Base-by-base conservation (phyloP, 805 yeast species). In the Wickerhamomyces bovis region DNA sequence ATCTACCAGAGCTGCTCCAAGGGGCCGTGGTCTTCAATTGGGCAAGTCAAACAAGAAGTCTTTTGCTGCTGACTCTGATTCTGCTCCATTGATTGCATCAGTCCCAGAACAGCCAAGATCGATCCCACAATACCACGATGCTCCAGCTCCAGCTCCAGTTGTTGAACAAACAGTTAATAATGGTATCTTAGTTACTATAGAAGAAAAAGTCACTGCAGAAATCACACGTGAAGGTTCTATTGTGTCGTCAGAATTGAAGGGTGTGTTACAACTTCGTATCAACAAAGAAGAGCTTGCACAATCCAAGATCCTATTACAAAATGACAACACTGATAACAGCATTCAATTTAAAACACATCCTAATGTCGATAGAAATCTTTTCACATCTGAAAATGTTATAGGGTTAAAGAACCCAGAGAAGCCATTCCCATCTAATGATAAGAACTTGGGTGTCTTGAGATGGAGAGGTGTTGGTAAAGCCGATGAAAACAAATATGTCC, bases 281-380 rank as follows among this genome's bases (percentile, higher is more conserved):
- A 89, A 85, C 64, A 78, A 89, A 58, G 71, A 85, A n/a, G 77
- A 74, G 36, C 73, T 83, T 53, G 81, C 95, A 13, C 77, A 76
- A 55, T 77, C 89, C 46, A 78, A 77, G 61, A 74, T 94, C 49
- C 61, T 76, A 51, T 69, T 90, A 53, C 65, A 70, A 38, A 73
- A 81, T 38, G 71, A 67, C 20, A 75, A 76, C 26, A 67, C 71
- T 38, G 67, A 75, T 15, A 65, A 72, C 35, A 65, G 79, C 70
- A 53, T 81, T 41, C 89, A 84, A 61, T 94, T 78, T 72, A 90
- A 90, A 67, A 89, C 98, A 15, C 97, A 94, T 71, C 99, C 99
- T 53, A 90, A 92, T 63, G 95, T 94, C 54, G 97, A 94, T 69
- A 83, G 86, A 60, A 70, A 69, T 38, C 66, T 78, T 60, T 94